Evolutionary conservation across 2,329 filamentous ascomycete species (phyloP), one percentile per base, ranked within the genome.

Genomic region (Cladosporium sp.): DNA sequence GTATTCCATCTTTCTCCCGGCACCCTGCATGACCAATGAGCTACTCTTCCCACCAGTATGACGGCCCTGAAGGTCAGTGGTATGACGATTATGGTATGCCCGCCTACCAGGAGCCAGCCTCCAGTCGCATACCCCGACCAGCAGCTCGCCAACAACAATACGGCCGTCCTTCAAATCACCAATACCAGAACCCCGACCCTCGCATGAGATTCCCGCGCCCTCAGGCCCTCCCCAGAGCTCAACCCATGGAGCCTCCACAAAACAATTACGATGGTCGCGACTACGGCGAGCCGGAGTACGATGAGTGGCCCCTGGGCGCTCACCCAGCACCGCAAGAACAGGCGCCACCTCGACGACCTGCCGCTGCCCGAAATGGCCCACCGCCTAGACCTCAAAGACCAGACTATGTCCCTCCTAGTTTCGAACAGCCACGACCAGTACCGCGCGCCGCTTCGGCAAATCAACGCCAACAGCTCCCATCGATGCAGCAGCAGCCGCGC

Each of bases 341-440:
- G 34, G 11, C 35, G 3, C 43, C 33, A 22, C 34, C 41, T 6
- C 50, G 16, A 16, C 43, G 31, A 9, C 37, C 43, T n/a, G 13
- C 33, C 14, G 50, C 43, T 14, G 57, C 60, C 14, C 56, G 60
- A 41, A 49, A 54, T 22, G 50, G 42, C 37, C 61, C 62, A 16
- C 63, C 63, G 10, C 62, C 54, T 46, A 54, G 64, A 53, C 64
- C 63, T 14, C 59, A 59, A 54, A 56, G 64, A 52, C 64, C 62
- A 8, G 58, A 63, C 19, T 57, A 61, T 43, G 44, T 46, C 16
- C 49, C 49, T 14, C 19, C 22, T 6, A 28, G 14, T 6, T 13
- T 43, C 5, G 46, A 43, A 8, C 40, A 28, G n/a, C 32, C 14
- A 35, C 43, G 46, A 31, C 16, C 14, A 32, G n/a, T 11, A 14